Base-by-base conservation (phyloP, 2,329 filamentous ascomycete genomes). In the Aspergillus floridensis region DNA sequence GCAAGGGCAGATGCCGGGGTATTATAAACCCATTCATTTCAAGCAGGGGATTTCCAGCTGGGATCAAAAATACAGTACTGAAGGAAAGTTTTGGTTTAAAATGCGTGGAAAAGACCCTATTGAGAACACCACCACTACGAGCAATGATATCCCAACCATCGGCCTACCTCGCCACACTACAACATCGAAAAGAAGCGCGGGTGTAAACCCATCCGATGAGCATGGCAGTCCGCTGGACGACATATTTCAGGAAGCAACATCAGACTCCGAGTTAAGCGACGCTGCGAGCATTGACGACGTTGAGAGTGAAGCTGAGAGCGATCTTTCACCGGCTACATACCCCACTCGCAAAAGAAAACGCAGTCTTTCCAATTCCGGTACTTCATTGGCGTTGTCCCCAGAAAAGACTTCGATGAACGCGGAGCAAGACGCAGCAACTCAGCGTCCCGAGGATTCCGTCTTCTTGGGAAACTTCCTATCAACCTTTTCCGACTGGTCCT, bases 1-100 rank as follows among this genome's bases (percentile, higher is more conserved):
- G 22, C 35, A 54, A 22, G 64, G 56, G 14, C 58, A 60, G 38
- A 68, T 71, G 31, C 74, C 78, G 49, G 82, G 80, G 60, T 76
- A 77, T 50, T 86, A 85, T 63, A 74, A 78, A 44, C 80, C 83
- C 0, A 73, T 86, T 7, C 65, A 71, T 8, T 87, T 87, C 67
- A 79, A 78, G 62, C 74, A 75, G 38, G 79, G 77, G 53, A 68
- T 84, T 57, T 73, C 74, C 44, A 65, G 76, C 24, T 79, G 81
- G 57, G 81, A 84, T 66, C 74, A 80, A 22, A 86, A 85, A 65
- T 87, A 86, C 70, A 74, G 77, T 46, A 59, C 74, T 49, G 71
- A 76, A 32, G 82, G 81, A 8, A 80, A 78, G 51, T 84, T 78
- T 59, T 75, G 73, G 65, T 78, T 79, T 49, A 61, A 66, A 19